Base-by-base conservation (phyloP, 352 stramenopile species). In the Phytophthora megakarya region DNA sequence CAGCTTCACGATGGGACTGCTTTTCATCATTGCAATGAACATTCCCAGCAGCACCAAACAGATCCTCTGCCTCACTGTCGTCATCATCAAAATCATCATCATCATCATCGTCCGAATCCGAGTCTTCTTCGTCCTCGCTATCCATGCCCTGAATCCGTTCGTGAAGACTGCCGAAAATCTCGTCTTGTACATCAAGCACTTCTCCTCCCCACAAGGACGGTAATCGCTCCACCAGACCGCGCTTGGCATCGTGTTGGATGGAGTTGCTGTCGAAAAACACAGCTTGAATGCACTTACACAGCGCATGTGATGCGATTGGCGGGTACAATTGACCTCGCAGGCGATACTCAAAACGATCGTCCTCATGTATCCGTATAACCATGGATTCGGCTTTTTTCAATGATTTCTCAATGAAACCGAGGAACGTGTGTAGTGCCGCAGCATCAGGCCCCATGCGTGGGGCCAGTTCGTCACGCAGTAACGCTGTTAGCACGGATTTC, bases 191-290 rank as follows among this genome's bases (percentile, higher is more conserved):
- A 43, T 90, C 78, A 0, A 89, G 61, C 16, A 80, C 75, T 40
- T 88, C 81, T 12, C 73, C 70, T 7, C 81, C 85, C 85, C 85
- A 94, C 5, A 94, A 61, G 19, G 78, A 81, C n/a, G 85, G 83
- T 25, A 94, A 64, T 3, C 85, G 78, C 49, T 91, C 83, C 19
- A 94, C 75, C 9, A 94, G 61, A 1, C 83, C 76, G 2, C 81
- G 80, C 63, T 94, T 94, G 0, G 85, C 85, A 46, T 92, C 80
- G 38, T 89, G 77, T 28, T 94, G 85, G 51, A 94, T 92, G 9
- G 85, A 89, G 50, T 90, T 92, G 32, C 67, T 80, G 51, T 94
- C 85, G 42, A 94, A 91, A 49, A 94, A 92, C 18, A 94, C 52
- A 2, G 79, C 74, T 52, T 90, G 83, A 18, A 94, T 76, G 32